Conservation (phyloP, 805 yeast species). For the Blastobotrys peoriensis region DNA sequence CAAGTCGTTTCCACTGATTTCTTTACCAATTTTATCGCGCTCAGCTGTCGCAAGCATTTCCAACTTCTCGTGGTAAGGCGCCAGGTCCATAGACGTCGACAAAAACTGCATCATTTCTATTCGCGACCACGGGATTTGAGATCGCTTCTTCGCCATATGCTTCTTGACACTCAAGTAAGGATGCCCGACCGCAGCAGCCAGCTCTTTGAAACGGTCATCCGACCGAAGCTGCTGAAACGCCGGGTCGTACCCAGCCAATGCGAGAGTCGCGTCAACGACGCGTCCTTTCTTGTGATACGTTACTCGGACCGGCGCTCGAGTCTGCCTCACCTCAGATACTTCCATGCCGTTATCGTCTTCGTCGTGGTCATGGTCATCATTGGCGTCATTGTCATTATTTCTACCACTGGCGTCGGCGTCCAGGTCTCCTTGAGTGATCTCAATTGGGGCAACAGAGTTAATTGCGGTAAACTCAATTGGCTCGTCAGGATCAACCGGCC, state of each 20-base stretch:
- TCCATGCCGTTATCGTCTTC: too few species aligned
- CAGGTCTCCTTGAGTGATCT: background rate
- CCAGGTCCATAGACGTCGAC: background rate
- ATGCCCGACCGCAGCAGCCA: background rate
- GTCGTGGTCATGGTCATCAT: background rate
- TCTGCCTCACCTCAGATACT: too few species aligned
- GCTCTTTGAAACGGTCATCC: background rate
- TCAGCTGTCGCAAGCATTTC: background rate
- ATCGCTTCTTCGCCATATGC: background rate
- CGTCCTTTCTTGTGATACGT: too few species aligned
- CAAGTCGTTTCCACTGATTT: background rate
- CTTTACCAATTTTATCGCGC: background rate
- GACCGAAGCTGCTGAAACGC: background rate
- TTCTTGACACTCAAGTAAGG: background rate
- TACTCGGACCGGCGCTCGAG: too few species aligned
- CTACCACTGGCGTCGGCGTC: background rate
- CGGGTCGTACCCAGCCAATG: background rate
- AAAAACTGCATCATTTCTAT: background rate
- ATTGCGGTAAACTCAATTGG: background rate
- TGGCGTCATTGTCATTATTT: background rate
- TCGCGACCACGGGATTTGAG: background rate
- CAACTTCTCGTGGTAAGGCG: background rate
- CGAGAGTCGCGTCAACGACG: background rate
- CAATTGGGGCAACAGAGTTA: background rate
- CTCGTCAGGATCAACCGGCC: background rate